Base-by-base conservation (phyloP, 805 yeast genomes). In the Lipomyces yamanashiensis region DNA sequence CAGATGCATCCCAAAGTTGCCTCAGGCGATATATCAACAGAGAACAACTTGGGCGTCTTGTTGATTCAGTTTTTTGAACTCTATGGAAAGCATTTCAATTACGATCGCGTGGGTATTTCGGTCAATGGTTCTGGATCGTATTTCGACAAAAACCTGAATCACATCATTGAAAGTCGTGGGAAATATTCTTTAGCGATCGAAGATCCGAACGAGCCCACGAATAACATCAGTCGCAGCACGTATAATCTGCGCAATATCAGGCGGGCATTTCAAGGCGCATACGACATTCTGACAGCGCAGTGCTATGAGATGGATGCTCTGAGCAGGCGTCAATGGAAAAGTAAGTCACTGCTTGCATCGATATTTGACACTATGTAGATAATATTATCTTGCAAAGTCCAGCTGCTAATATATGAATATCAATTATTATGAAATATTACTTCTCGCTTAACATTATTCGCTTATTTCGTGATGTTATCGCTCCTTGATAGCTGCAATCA, bases 11-110 rank as follows among this genome's bases (percentile, higher is more conserved):
- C 97, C 15, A 81, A 92, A 68, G 73, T 91, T 12, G 74, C 87
- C 1, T 84, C 96, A 0, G 81, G 84, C 7, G 84, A 85, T 52
- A 87, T 92, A 60, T 81, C 83, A 54, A 85, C 91, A 1, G 69
- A 83, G 69, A 88, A 87, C 48, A 93, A 95, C 72, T 76, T 93
- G 61, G 99, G 99, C 1, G 87, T 91, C 1, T 77, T 93, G 33
- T 77, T 95, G 58, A 88, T 93, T 56, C 98, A 95, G 74, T 92
- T 95, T 71, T 92, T 95, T 74, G 97, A 92, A 75, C 80, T 92
- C 7, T 93, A 92, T 72, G 99, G 99, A 9, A 82, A 88, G 67
- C 87, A 90, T 72, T 93, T 93, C 77, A 91, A 92, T 34, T 92
- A 90, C 74, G 95, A 90, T 72, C 80, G 82, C 63, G 87, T 89